phyloP scores from a whole-genome alignment of 169 alveolate genomes.

The Plasmodium malariae region DNA sequence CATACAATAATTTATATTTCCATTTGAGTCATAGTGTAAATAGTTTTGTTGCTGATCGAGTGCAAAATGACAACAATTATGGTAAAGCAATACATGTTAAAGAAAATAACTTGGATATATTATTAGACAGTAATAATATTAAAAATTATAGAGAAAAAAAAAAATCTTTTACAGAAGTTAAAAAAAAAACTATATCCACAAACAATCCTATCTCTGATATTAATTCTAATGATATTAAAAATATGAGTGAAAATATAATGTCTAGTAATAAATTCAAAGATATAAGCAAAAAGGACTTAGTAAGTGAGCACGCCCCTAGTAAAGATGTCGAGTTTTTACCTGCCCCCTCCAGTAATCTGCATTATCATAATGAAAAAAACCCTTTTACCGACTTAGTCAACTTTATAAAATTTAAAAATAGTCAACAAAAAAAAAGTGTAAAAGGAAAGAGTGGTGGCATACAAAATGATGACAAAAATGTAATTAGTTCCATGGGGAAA shows the following conservation, averaged over 20 bases:
- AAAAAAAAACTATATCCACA: slow-evolving; percentile 6
- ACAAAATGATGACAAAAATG: slow-evolving; percentile 8
- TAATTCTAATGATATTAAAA: background rate
- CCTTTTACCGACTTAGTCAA: background rate
- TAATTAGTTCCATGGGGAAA: background rate
- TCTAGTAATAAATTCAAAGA: background rate
- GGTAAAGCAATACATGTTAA: background rate
- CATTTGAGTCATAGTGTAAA: background rate
- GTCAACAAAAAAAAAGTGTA: background rate
- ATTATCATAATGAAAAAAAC: background rate
- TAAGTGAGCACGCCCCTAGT: background rate
- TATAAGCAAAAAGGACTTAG: background rate
- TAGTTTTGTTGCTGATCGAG: background rate
- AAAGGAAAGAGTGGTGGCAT: slow-evolving; percentile 1
- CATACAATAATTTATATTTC: background rate
- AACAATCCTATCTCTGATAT: background rate
- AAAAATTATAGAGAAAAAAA: background rate
- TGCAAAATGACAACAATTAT: background rate
- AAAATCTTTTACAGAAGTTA: slow-evolving; percentile 40
- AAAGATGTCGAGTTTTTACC: background rate
- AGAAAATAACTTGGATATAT: slow-evolving; percentile 4
- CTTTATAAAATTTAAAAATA: background rate
- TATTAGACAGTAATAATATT: background rate
- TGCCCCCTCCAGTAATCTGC: background rate
- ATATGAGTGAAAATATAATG: background rate